phyloP scores from a whole-genome alignment of 2,329 filamentous ascomycete species.

The Gaeumannomyces tritici region DNA sequence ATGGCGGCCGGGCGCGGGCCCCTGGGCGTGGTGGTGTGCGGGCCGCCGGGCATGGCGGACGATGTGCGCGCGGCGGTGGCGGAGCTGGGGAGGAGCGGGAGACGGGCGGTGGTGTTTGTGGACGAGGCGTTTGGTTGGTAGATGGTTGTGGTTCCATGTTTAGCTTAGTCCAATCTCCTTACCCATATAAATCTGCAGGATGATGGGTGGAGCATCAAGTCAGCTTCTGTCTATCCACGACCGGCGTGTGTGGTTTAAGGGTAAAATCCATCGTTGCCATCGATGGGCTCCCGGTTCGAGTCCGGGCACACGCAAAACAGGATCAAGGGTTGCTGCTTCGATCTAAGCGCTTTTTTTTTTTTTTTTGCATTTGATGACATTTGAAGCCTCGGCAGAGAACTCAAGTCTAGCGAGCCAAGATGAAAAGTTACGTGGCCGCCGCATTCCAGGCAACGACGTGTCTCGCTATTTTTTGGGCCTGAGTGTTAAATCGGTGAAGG shows the following conservation, averaged over 20 bases:
- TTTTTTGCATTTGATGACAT: neutral
- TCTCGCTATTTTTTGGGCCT: too few species aligned
- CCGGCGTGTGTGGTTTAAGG: constrained; percentile 35
- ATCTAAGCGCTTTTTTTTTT: neutral
- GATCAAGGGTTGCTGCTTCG: too few species aligned
- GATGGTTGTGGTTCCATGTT: neutral
- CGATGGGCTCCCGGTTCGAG: constrained; percentile 26
- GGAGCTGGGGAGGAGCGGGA: constrained; percentile 10
- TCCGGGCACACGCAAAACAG: neutral
- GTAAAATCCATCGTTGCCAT: constrained; percentile 46
- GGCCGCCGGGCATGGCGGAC: constrained; percentile 19
- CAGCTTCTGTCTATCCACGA: neutral
- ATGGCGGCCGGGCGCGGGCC: constrained; percentile 10
- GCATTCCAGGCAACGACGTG: too few species aligned
- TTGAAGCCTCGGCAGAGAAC: too few species aligned
- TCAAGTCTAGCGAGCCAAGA: too few species aligned
- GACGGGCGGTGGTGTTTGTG: constrained; percentile 13
- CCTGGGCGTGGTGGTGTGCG: constrained; percentile 18
- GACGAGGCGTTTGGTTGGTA: constrained; percentile 14
- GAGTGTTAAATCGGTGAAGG: too few species aligned
- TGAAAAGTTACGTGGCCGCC: too few species aligned
- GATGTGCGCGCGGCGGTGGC: constrained; percentile 15
- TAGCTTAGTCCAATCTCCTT: too few species aligned
- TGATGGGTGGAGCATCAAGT: neutral
- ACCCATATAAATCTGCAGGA: neutral